Base-by-base conservation (phyloP, 441 rosid genomes). In the Adansonia gregorii region DNA sequence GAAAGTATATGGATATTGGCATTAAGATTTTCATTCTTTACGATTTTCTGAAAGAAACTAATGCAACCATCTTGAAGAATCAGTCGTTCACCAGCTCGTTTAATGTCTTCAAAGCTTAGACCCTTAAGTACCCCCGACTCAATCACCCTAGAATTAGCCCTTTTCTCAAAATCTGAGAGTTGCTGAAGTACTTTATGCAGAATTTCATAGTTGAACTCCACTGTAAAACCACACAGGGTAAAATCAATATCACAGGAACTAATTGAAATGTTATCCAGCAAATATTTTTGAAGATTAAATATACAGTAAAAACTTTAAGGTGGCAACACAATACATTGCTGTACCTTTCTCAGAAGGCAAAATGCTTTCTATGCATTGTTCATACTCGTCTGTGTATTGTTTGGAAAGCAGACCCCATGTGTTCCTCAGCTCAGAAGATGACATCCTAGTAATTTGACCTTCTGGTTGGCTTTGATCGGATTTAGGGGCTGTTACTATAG, bases 401-500 rank as follows among this genome's bases (percentile, higher is more conserved):
- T 83, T 84, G 72, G 98, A 97, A 75, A 97, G 89, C 22, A 81
- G 80, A 78, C 69, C 85, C 98, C 98, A 97, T 17, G 91, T 80
- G 72, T 82, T 88, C 86, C 87, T 89, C 76, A 97, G 85, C 76
- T 91, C 98, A 80, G 88, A 78, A 41, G 98, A 90, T 24, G 93
- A 85, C 95, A 91, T 86, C 78, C 93, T 90, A 71, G 75, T 78
- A 82, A 85, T 85, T 71, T 81, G 88, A 83, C 80, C 81, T 77
- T 88, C 94, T 35, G 88, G 73, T 79, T 78, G 91, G 84, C 69
- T 80, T 73, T 82, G 87, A 71, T 91, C 95, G 74, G 89, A 89
- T 79, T 88, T 94, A 56, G 97, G 94, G 41, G 98, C 98, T 49
- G 93, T 94, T 24, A 93, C 83, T 45, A 97, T 93, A 78, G 99